A percentile compares a stretch with the other conserved stretches of the same genome.
Evolutionary conservation across 352 stramenopile species (phyloP).

Genomic region (Globisporangium ultimum): DNA sequence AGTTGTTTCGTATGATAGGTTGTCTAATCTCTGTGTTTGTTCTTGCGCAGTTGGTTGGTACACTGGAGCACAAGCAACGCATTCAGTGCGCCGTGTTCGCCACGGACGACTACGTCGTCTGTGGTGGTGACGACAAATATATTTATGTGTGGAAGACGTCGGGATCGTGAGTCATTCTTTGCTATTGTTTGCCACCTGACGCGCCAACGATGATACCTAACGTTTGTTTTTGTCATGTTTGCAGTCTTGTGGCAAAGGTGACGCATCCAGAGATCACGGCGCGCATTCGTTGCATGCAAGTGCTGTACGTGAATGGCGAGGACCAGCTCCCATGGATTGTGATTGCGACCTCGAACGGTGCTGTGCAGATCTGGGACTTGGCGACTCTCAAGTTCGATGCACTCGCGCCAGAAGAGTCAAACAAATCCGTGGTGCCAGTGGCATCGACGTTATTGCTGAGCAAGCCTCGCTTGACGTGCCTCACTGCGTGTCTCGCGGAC

Average conservation of each 20-base stretch:
- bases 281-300: constrained; percentile 72
- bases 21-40: too few species aligned
- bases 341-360: constrained; percentile 67
- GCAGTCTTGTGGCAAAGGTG: constrained; percentile 65
- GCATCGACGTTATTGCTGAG: constrained; percentile 64
- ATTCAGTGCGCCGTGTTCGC: constrained; percentile 75
- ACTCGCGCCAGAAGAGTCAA: constrained; percentile 43
- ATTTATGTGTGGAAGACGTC: constrained; percentile 81
- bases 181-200: neutral
- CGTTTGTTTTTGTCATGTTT: neutral
- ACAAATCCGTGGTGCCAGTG: constrained; percentile 50
- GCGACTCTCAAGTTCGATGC: constrained; percentile 55
- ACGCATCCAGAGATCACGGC: constrained; percentile 57
- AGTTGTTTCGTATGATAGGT: neutral
- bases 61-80: constrained; percentile 67
- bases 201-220: neutral
- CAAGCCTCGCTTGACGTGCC: constrained; percentile 70
- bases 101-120: constrained; percentile 73
- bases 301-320: constrained; percentile 63
- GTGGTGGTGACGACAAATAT: constrained; percentile 72
- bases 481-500: constrained; percentile 56
- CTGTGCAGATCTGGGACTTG: constrained; percentile 81
- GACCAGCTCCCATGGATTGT: constrained; percentile 66
- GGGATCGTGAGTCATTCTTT: constrained; percentile 49
- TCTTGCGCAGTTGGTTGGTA: constrained; percentile 44